Evolutionary conservation across 1,139 yeast genomes (phyloP).

Genomic region (Ogataea hybrid): DNA sequence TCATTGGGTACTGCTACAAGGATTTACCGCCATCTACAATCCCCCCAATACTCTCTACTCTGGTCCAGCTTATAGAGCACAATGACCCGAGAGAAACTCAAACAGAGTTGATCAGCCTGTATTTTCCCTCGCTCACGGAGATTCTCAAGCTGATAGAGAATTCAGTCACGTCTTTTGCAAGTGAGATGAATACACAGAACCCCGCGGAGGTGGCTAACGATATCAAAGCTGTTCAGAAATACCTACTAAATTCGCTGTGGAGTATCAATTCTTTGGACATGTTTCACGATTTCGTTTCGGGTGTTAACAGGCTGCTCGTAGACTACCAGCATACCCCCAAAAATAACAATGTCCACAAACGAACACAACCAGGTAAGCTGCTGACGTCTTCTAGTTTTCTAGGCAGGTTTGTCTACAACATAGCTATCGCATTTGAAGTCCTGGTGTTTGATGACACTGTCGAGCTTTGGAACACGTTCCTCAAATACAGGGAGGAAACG

Average conservation of each 20-base stretch:
- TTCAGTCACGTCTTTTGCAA: constrained; percentile 16
- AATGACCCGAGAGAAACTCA: constrained; percentile 14
- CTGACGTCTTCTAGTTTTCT: constrained; percentile 38
- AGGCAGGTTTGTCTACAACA: constrained; percentile 41
- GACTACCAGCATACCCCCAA: constrained; percentile 15
- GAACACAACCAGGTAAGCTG: constrained; percentile 21
- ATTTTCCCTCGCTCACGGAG: constrained; percentile 27
- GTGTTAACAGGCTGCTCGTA: constrained; percentile 27
- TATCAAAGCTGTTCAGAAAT: constrained; percentile 23
- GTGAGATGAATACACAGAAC: constrained; percentile 4
- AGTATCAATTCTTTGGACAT: constrained; percentile 29
- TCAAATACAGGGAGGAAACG: constrained; percentile 44
- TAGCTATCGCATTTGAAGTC: constrained; percentile 49
- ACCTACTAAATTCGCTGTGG: constrained; percentile 25
- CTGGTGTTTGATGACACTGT: constrained; percentile 59
- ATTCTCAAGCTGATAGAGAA: constrained; percentile 25
- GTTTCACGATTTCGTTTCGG: constrained; percentile 30
- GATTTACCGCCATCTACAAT: constrained; percentile 34
- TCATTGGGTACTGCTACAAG: constrained; percentile 39
- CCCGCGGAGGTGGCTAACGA: constrained; percentile 23
- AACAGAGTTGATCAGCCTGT: constrained; percentile 27
- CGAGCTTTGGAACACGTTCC: constrained; percentile 53
- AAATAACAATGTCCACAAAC: constrained; percentile 10
- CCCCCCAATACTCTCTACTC: constrained; percentile 35
- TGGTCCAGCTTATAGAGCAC: constrained; percentile 36